Evolutionary conservation across 805 yeast species (phyloP).

Genomic region (Saturnispora kantuleensis): DNA sequence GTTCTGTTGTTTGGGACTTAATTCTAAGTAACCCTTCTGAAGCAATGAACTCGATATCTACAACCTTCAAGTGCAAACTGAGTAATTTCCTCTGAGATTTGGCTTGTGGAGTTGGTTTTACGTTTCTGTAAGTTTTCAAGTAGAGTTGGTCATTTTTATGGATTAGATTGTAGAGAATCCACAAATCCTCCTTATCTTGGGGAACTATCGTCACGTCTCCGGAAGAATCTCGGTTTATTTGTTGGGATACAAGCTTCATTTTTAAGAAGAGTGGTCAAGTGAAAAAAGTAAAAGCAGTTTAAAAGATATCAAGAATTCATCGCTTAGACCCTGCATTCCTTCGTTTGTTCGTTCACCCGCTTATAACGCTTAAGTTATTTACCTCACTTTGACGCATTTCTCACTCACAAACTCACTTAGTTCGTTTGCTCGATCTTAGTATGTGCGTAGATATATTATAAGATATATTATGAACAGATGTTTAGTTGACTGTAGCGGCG

Average conservation of each 20-base stretch:
- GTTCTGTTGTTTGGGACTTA: slow-evolving; percentile 63
- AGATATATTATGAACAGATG: neutral
- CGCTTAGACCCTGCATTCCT: too few species aligned
- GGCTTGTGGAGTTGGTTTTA: slow-evolving; percentile 28
- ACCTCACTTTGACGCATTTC: too few species aligned
- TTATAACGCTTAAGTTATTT: too few species aligned
- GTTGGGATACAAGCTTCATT: slow-evolving; percentile 49
- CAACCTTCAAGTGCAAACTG: slow-evolving; percentile 50
- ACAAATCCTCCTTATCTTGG: slow-evolving; percentile 85
- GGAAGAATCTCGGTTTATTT: slow-evolving; percentile 46
- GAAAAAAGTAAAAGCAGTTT: neutral
- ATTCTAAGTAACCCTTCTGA: slow-evolving; percentile 67
- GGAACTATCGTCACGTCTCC: slow-evolving; percentile 64
- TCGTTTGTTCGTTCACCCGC: too few species aligned
- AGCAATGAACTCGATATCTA: slow-evolving; percentile 69
- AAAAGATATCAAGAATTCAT: neutral
- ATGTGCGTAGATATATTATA: neutral
- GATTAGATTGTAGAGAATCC: slow-evolving; percentile 76
- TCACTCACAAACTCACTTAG: too few species aligned
- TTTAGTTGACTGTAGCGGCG: slow-evolving; percentile 62
- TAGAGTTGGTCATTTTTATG: slow-evolving; percentile 67
- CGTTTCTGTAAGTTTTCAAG: slow-evolving; percentile 58
- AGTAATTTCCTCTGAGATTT: slow-evolving; percentile 43
- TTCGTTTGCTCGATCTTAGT: too few species aligned
- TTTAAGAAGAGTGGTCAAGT: neutral